Percentiles rank a stretch among this genome's conserved stretches.
Conservation (phyloP, 228 moss, liverwort and hornwort genomes). For the Sphagnum fallax region DNA sequence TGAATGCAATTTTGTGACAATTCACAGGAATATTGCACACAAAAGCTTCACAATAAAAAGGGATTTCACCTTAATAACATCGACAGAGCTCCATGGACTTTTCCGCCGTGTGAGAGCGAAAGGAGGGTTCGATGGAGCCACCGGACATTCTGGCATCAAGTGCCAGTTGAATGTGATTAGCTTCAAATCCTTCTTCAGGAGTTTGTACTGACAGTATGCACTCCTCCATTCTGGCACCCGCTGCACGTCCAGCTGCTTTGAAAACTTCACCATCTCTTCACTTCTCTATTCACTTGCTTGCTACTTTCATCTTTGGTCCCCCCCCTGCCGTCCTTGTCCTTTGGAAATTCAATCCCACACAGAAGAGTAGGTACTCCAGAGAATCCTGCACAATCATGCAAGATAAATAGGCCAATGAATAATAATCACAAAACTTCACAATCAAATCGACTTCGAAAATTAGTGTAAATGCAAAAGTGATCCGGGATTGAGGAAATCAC, state of each 20-base stretch:
- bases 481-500: no score
- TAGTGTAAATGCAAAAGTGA: no score
- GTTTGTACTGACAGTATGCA: constrained; percentile 77
- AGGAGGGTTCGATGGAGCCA: constrained; percentile 22
- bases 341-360: no score
- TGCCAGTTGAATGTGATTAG: constrained; percentile 38
- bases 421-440: no score
- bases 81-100: constrained; percentile 51
- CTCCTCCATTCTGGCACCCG: constrained; percentile 86
- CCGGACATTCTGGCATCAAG: constrained; percentile 43
- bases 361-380: no score
- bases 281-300: no score
- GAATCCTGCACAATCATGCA: no score
- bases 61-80: constrained; percentile 37
- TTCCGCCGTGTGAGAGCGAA: constrained; percentile 28
- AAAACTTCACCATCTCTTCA: constrained; percentile 78
- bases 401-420: no score
- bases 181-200: constrained; percentile 71
- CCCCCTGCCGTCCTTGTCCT: no score
- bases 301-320: no score
- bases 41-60: not conserved
- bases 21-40: not conserved
- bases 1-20: not conserved
- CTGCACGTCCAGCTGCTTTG: constrained; percentile 65
- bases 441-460: no score